Evolutionary conservation across 2,329 filamentous ascomycete species (phyloP), one percentile per base, ranked within the genome.

Genomic region (Aspergillus pseudonomiae): DNA sequence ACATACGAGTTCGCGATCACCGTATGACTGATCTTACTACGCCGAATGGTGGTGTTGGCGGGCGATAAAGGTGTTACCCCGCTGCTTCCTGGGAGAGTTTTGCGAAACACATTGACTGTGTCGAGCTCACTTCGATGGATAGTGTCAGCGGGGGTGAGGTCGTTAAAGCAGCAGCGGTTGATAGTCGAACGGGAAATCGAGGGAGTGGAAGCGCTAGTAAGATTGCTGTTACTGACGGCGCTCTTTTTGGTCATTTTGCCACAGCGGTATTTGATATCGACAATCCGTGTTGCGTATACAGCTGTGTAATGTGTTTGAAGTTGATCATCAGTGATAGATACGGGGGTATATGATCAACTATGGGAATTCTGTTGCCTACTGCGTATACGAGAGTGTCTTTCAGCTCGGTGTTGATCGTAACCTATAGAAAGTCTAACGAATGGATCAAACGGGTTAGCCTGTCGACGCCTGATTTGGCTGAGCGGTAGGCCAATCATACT

Each of bases 11-110:
- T 64, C 0, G 63, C 64, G 16, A 73, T 43, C 0, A 64, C 65
- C 28, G 64, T 70, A 57, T 68, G 57, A 30, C 52, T 45, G 41
- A 73, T 43, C 7, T 59, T 65, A 57, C 68, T 66, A 53, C 67
- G 65, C 11, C 46, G 64, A 19, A 74, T 64, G 30, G 56, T 63
- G 4, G 56, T 66, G 4, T 34, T 59, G n/a, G 50, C 24, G 6
- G 11, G 21, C 24, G 43, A 21, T 10, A 10, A 19, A 24, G 56
- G 19, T 16, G 26, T 43, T 14, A 32, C 30, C 12, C n/a, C 56
- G 24, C 16, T 14, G 21, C 48, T 16, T n/a, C 48, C 46, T 7
- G 36, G 34, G 3, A 11, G 14, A 3, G 45, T 21, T 11, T 32
- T 46, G 11, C 24, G 16, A 24, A 52, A 53, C 28, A 69, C 53